Evolutionary conservation across 2,329 filamentous ascomycete species (phyloP).

Genomic region (Esteya vermicola): DNA sequence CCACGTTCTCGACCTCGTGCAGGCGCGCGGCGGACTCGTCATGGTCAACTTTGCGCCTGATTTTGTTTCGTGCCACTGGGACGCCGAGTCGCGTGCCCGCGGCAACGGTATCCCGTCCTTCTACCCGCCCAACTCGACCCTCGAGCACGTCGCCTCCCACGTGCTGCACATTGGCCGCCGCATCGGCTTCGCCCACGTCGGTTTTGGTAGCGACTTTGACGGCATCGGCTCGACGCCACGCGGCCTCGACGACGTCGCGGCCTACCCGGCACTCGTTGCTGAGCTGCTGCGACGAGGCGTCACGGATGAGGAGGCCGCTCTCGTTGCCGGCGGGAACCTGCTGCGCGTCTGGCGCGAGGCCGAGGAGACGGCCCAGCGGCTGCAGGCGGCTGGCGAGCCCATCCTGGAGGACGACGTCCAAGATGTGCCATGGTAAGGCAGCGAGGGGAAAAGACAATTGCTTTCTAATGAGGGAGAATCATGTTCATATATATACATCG

Average conservation of each 20-base stretch:
- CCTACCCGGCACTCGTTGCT: conserved; percentile 64
- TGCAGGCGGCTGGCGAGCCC: conserved; percentile 45
- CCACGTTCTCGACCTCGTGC: conserved; percentile 63
- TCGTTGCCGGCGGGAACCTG: conserved; percentile 68
- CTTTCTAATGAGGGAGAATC: no score
- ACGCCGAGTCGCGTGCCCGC: conserved; percentile 23
- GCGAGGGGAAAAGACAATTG: no score
- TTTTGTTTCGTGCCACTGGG: conserved; percentile 62
- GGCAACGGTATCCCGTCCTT: conserved; percentile 50
- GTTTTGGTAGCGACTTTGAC: conserved; percentile 82
- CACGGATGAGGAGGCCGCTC: conserved; percentile 56
- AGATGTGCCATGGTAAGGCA: neutral
- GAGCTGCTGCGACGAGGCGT: conserved; percentile 62
- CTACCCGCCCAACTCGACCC: conserved; percentile 53
- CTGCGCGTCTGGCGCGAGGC: conserved; percentile 73
- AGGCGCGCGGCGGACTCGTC: conserved; percentile 57
- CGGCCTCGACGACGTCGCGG: conserved; percentile 74
- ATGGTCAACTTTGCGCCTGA: conserved; percentile 84
- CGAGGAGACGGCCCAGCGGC: conserved; percentile 51
- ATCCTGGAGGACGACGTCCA: conserved; percentile 38
- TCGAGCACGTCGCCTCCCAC: conserved; percentile 67
- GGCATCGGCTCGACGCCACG: conserved; percentile 52
- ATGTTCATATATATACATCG: neutral
- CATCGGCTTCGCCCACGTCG: conserved; percentile 80
- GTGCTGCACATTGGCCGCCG: conserved; percentile 68